A percentile compares a stretch with the other conserved stretches of the same genome.
phyloP scores from a whole-genome alignment of 192 early-diverging fungal species.

The Entomortierella lignicola region DNA sequence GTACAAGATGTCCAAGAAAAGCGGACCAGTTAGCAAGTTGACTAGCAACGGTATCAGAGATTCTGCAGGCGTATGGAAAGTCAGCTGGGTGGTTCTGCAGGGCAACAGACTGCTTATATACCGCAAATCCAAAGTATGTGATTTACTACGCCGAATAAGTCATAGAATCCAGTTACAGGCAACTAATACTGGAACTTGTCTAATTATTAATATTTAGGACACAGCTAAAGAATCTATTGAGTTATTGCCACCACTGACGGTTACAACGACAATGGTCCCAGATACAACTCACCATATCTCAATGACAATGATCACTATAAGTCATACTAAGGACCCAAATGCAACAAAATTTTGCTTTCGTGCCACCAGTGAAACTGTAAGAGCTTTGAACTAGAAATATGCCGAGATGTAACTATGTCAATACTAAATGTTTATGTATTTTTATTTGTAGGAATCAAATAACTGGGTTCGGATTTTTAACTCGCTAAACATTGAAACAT shows the following conservation, averaged over 20 bases:
- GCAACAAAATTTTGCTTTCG: conserved; percentile 27
- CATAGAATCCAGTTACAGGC: no score
- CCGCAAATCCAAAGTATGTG: conserved; percentile 40
- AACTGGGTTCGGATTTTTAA: conserved; percentile 45
- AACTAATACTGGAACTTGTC: no score
- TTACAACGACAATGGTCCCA: conserved; percentile 8
- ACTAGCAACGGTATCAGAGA: conserved; percentile 9
- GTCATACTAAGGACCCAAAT: conserved; percentile 13
- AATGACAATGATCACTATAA: conserved; percentile 17
- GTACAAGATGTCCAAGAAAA: conserved; percentile 43
- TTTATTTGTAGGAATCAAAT: conserved; percentile 24
- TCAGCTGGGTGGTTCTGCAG: conserved; percentile 41
- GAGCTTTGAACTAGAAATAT: neutral
- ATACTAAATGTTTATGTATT: neutral
- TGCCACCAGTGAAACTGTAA: conserved; percentile 45
- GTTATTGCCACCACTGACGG: conserved; percentile 5
- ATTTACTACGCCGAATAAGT: no score
- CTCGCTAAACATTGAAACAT: conserved; percentile 18
- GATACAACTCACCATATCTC: conserved; percentile 25
- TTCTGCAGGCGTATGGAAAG: conserved; percentile 20
- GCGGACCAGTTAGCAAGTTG: neutral
- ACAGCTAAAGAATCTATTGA: conserved; percentile 27
- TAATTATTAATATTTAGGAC: conserved; percentile 12
- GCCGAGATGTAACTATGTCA: neutral
- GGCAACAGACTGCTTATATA: conserved; percentile 32